Base-by-base conservation (phyloP, 768 basidiomycete species). In the Paxillus involutus region DNA sequence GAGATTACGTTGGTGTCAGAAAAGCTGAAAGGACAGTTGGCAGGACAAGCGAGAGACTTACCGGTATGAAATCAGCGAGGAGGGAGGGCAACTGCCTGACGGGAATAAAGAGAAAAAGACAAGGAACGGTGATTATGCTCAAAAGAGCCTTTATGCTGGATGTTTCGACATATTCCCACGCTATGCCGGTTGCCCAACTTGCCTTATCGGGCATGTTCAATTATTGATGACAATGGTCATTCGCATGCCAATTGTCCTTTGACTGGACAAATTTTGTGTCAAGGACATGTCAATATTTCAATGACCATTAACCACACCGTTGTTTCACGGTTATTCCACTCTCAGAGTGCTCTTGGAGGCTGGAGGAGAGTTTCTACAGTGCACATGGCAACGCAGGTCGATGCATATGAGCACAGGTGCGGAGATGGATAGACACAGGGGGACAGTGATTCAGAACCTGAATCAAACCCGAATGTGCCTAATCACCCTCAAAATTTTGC, bases 1-100 rank as follows among this genome's bases (percentile, higher is more conserved):
- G 56, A 53, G 51, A 48, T 49, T 58, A 52, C 53, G 60, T 56
- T 56, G 58, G 61, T 63, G 63, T 59, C 61, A 63, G 65, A 58
- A 62, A 65, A 68, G 63, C 2, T 59, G 36, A 44, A 13, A 13
- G 6, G 24, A 29, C 4, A 7, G 33, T 17, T 24, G 33, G 30
- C 19, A 6, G 11, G 47, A 48, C 46, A 50, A 53, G 42, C 29
- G 17, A 36, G 21, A 33, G 33, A 47, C 55, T 59, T 50, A 53
- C 54, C 59, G 36, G 56, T 50, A 53, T 53, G 59, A 58, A 58
- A 59, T 37, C 45, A 13, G 51, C 45, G 47, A 56, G 55, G 57
- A 56, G 44, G 35, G 24, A 32, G 32, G 32, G 10, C 53, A 49
- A 56, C 54, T 49, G 48, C 14, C 32, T 50, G 52, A 40, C 51